Conservation (phyloP, 192 early-diverging fungal species). For the Phycomyces blakesleeanus region DNA sequence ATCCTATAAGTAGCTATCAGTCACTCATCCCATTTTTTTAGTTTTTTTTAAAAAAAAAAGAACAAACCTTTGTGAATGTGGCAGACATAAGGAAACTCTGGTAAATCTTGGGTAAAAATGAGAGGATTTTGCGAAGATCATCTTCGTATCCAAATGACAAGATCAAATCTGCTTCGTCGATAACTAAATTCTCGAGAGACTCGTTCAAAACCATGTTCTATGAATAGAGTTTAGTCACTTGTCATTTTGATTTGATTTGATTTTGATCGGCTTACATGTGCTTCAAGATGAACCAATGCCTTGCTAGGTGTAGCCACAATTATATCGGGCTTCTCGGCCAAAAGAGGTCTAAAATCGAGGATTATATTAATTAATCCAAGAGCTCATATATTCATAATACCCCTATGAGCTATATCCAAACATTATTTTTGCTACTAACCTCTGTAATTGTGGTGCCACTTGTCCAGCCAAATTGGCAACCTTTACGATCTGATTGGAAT, state of each 20-base stretch:
- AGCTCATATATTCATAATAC: not conserved
- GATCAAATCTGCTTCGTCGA: constrained; percentile 96
- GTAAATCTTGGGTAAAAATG: constrained; percentile 78
- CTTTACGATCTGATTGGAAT: constrained; percentile 63
- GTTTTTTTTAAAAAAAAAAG: not conserved
- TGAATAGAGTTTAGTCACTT: constrained; percentile 1
- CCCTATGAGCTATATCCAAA: too few species aligned
- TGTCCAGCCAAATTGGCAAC: constrained; percentile 65
- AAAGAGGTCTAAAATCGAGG: constrained; percentile 55
- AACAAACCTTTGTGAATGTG: constrained; percentile 65
- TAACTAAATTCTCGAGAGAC: constrained; percentile 77
- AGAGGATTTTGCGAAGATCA: constrained; percentile 76
- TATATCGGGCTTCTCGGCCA: constrained; percentile 83
- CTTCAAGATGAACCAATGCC: constrained; percentile 71
- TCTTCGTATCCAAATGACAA: constrained; percentile 91
- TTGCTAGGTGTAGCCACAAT: constrained; percentile 85
- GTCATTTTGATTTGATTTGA: constrained; percentile 14
- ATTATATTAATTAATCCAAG: not conserved
- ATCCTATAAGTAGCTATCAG: constrained; percentile 45
- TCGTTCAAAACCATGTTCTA: constrained; percentile 49
- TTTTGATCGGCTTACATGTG: constrained; percentile 40
- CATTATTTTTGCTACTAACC: too few species aligned
- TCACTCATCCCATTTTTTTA: not conserved
- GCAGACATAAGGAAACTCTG: constrained; percentile 94
- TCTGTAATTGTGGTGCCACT: constrained; percentile 48